Percentiles rank a stretch among this genome's conserved stretches.
phyloP scores from a whole-genome alignment of 345 rosid species.

The Ceriops tagal region DNA sequence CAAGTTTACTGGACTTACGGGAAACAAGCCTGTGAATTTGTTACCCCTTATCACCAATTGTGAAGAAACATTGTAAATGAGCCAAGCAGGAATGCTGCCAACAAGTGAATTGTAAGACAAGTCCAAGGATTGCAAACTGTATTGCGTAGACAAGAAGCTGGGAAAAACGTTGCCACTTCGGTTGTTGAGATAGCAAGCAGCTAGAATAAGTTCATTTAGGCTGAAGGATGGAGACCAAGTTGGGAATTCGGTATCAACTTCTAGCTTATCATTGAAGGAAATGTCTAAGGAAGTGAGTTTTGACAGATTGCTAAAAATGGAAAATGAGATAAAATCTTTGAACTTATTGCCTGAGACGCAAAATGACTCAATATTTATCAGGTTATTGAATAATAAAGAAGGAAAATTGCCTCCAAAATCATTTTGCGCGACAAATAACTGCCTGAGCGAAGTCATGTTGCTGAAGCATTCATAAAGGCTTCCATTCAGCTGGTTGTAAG shows the following conservation, averaged over 20 bases:
- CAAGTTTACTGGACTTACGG: not conserved
- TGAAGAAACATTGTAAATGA: constrained; percentile 8
- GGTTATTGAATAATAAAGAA: constrained; percentile 10
- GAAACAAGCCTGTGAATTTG: constrained; percentile 15
- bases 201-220: constrained; percentile 1
- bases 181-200: constrained; percentile 11
- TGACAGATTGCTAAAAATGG: constrained; percentile 15
- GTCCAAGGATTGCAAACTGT: constrained; percentile 7
- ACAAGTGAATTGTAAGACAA: not conserved
- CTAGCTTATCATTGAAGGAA: not conserved
- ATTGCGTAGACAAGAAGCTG: constrained; percentile 11
- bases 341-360: not conserved
- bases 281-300: constrained; percentile 11
- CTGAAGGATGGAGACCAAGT: constrained; percentile 13
- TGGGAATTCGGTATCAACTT: constrained; percentile 6
- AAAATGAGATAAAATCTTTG: constrained; percentile 2
- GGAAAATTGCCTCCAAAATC: not conserved
- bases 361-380: constrained; percentile 10
- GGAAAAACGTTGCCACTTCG: not conserved
- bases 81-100: constrained; percentile 15
- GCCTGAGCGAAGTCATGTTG: constrained; percentile 3
- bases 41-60: constrained; percentile 14
- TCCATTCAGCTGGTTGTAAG: constrained; percentile 6
- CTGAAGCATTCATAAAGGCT: constrained; percentile 1
- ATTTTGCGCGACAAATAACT: constrained; percentile 4